Evolutionary conservation across 2,329 filamentous ascomycete species (phyloP).

Genomic region (Sphaerulina musiva): DNA sequence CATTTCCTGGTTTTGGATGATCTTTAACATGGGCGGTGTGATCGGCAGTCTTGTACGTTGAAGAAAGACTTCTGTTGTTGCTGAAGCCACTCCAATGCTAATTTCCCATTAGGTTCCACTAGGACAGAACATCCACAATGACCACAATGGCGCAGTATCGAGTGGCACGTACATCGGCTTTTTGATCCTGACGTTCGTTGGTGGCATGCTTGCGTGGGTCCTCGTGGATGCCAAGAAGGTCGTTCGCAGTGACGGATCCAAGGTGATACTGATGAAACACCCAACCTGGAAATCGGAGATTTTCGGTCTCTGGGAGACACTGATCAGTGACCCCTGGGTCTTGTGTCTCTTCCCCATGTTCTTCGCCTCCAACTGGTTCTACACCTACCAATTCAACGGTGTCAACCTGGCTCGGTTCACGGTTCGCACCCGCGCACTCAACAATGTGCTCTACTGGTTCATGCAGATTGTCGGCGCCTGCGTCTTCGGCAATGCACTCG

Average conservation of each 20-base stretch:
- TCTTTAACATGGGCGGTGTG: conserved; percentile 87
- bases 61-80: not conserved
- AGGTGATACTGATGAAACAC: conserved; percentile 83
- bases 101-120: conserved; percentile 54
- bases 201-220: conserved; percentile 61
- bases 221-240: conserved; percentile 67
- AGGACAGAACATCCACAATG: conserved; percentile 61
- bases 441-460: conserved; percentile 67
- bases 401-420: conserved; percentile 67
- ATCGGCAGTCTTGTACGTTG: conserved; percentile 63
- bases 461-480: conserved; percentile 72
- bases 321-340: conserved; percentile 65
- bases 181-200: conserved; percentile 71
- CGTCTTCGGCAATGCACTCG: conserved; percentile 65
- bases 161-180: conserved; percentile 87
- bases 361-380: conserved; percentile 72
- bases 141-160: conserved; percentile 47
- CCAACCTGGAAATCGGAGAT: conserved; percentile 79
- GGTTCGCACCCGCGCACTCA: conserved; percentile 67
- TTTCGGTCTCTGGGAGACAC: conserved; percentile 65
- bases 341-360: conserved; percentile 75
- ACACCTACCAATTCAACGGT: conserved; percentile 70
- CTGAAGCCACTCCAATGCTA: not conserved
- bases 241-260: conserved; percentile 67
- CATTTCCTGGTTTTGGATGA: conserved; percentile 89